Conservation (phyloP, 768 basidiomycete genomes). For the Lentinula lateritia region DNA sequence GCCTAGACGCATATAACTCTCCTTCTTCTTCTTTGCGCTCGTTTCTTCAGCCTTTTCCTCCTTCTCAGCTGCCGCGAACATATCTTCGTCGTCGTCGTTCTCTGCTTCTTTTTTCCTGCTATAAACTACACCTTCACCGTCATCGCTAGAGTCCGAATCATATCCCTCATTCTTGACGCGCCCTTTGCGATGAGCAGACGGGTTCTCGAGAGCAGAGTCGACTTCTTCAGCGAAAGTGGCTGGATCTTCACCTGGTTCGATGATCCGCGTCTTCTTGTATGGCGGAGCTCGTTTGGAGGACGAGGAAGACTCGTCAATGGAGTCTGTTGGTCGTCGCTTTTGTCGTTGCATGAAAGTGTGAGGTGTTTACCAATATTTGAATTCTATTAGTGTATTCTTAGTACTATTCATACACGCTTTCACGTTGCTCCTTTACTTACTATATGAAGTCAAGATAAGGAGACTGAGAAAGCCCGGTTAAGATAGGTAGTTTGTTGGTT, state of each 20-base stretch:
- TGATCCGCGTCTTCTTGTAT: conserved; percentile 72
- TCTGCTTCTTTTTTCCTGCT: conserved; percentile 64
- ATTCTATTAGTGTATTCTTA: neutral
- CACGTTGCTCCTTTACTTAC: neutral
- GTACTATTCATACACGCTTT: neutral
- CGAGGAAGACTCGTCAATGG: conserved; percentile 25
- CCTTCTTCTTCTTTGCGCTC: conserved; percentile 50
- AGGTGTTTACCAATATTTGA: neutral
- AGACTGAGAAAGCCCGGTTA: neutral
- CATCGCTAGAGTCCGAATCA: conserved; percentile 91
- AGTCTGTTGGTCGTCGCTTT: conserved; percentile 38
- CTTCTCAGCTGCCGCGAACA: conserved; percentile 69
- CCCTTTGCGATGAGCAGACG: conserved; percentile 57
- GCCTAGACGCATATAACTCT: conserved; percentile 77
- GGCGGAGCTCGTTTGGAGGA: conserved; percentile 25
- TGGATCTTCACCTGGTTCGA: conserved; percentile 73
- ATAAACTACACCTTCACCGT: conserved; percentile 89
- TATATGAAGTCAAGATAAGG: neutral
- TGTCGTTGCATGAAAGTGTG: conserved; percentile 24
- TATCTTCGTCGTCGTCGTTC: conserved; percentile 68
- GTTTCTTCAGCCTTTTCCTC: conserved; percentile 37
- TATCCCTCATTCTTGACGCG: conserved; percentile 83
- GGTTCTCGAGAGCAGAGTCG: conserved; percentile 65
- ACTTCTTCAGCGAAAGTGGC: conserved; percentile 74
- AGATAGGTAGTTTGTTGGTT: neutral